phyloP scores from a whole-genome alignment of 2,329 filamentous ascomycete species.

The Paraconiothyrium brasiliense region DNA sequence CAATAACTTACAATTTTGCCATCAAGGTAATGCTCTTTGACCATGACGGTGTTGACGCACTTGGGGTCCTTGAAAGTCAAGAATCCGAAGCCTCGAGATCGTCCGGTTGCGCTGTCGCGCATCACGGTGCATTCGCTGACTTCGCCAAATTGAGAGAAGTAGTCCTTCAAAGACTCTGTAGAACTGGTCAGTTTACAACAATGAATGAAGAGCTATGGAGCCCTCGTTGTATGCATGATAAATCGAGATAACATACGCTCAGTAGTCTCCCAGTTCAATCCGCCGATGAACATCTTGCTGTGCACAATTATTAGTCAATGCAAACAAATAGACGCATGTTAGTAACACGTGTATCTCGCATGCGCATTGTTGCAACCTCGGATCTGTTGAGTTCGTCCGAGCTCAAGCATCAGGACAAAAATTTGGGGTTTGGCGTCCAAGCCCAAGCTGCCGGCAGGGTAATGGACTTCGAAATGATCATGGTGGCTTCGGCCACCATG shows the following conservation, averaged over 20 bases:
- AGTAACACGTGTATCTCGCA: slow-evolving; percentile 7
- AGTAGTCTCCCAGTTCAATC: slow-evolving; percentile 98
- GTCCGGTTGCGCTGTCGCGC: slow-evolving; percentile 91
- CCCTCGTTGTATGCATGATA: not conserved
- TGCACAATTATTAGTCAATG: slow-evolving; percentile 27
- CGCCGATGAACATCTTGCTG: slow-evolving; percentile 99
- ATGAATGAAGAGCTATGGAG: not conserved
- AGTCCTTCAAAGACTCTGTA: slow-evolving; percentile 92
- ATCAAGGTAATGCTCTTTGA: slow-evolving; percentile 97
- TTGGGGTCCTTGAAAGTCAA: slow-evolving; percentile 97
- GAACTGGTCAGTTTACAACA: slow-evolving; percentile 13
- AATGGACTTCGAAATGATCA: not conserved
- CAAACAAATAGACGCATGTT: not conserved
- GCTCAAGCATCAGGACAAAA: not conserved
- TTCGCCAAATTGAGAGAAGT: slow-evolving; percentile 97
- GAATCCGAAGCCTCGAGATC: slow-evolving; percentile 96
- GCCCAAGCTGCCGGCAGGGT: not conserved
- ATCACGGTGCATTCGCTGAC: slow-evolving; percentile 99
- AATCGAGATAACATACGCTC: slow-evolving; percentile 71
- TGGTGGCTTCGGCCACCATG: not conserved
- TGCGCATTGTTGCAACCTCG: not conserved
- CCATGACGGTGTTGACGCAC: slow-evolving; percentile 99
- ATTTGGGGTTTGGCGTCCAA: not conserved
- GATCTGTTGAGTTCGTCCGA: not conserved
- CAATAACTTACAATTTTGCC: slow-evolving; percentile 88